Conservation (phyloP, 768 basidiomycete species). For the Suillus occidentalis region DNA sequence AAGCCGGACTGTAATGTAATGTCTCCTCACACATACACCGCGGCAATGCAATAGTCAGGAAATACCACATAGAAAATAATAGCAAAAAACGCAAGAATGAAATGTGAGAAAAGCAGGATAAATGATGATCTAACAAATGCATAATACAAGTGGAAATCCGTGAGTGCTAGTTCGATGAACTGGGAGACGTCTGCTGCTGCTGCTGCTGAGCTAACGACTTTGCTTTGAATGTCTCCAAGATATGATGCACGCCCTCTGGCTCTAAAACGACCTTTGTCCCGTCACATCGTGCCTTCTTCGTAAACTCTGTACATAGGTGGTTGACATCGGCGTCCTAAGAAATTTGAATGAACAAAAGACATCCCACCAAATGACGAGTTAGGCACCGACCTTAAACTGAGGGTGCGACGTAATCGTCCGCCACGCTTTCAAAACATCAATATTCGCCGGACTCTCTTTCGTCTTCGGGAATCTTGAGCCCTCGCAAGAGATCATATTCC, state of each 20-base stretch:
- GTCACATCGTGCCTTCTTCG: conserved; percentile 80
- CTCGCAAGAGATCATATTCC: conserved; percentile 60
- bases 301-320: conserved; percentile 75
- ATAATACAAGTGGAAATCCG: conserved; percentile 1
- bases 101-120: background rate
- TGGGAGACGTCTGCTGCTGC: background rate
- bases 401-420: conserved; percentile 72
- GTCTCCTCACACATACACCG: background rate
- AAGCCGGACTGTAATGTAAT: background rate
- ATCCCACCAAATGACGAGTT: conserved; percentile 2
- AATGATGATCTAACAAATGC: conserved; percentile 1
- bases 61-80: conserved; percentile 3
- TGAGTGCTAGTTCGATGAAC: background rate
- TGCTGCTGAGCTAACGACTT: conserved; percentile 20
- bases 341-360: conserved; percentile 6
- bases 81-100: background rate
- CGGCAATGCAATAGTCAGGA: background rate
- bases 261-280: conserved; percentile 81
- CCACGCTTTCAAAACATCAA: conserved; percentile 82
- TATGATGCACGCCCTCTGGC: conserved; percentile 42
- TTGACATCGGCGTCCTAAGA: conserved; percentile 74
- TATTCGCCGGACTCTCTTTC: conserved; percentile 65
- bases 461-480: conserved; percentile 71
- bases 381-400: conserved; percentile 65
- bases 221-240: conserved; percentile 42